Base-by-base conservation (phyloP, 441 rosid species). In the Omphalea diandra region DNA sequence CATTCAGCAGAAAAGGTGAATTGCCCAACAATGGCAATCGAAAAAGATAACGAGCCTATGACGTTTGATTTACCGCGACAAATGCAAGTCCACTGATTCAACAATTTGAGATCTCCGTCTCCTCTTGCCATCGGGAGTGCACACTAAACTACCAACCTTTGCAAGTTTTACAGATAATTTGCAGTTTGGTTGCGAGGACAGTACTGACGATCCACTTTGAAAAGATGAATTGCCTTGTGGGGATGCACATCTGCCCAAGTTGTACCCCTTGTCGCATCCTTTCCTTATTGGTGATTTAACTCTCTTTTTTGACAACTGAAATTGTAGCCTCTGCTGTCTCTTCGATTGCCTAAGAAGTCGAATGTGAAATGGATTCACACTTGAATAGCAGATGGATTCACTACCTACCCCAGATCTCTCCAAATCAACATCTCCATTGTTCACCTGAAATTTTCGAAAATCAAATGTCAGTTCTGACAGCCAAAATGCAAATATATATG, bases 391-490 rank as follows among this genome's bases (percentile, higher is more conserved):
- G 54, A 78, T 33, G 20, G 91, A 74, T 56, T 80, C 73, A 0
- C 69, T 69, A 26, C 11, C 55, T 32, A 24, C 71, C 38, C 80
- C 87, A 57, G 80, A 75, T 77, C 77, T 83, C 44, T 88, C 91
- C 71, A 94, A 79, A 68, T 79, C 82, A 64, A 94, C 86, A 49
- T 90, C 97, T 79, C 90, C 89, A 77, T 90, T 90, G 81, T 94
- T 94, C 75, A 91, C 97, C 98, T 94, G 87, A 63, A 61, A 73
- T 29, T 29, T 0, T 20, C 27, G 29, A 75, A 61, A 20, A 54
- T n/a, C 10, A 53, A 14, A n/a, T 24, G 66, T 49, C 58, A 65
- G 40, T 20, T 54, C 57, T 27, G 50, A 31, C 2, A 33, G 22
- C 49, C 36, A 14, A 47, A 64, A 61, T 29, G 40, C 24, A 33